Conservation (phyloP, 2,329 filamentous ascomycete genomes). For the Penicillium sp. region DNA sequence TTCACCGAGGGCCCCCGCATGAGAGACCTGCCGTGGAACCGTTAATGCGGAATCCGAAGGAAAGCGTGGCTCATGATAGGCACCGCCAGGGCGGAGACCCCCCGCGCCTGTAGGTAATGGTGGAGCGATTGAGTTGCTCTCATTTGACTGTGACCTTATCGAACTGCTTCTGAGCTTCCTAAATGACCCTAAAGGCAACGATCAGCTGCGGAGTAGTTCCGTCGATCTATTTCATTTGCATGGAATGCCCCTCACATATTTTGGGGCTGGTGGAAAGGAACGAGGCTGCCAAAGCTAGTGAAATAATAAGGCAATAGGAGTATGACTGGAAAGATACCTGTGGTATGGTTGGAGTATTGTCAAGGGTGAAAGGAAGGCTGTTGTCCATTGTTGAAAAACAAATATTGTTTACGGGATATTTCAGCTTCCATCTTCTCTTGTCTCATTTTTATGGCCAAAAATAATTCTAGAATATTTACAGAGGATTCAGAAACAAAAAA, state of each 20-base stretch:
- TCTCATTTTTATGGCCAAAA: no score
- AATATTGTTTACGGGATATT: no score
- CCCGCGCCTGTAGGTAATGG: conserved; percentile 6
- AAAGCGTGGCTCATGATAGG: conserved; percentile 7
- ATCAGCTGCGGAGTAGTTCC: conserved; percentile 17
- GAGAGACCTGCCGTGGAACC: neutral
- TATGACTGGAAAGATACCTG: no score
- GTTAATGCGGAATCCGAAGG: conserved; percentile 10
- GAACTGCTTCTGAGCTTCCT: neutral
- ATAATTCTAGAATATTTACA: neutral
- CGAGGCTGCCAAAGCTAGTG: no score
- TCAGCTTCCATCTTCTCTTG: no score
- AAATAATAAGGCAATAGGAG: no score
- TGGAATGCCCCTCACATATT: neutral
- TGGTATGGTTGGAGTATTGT: no score
- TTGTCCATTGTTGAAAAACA: no score
- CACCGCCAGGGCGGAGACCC: conserved; percentile 7
- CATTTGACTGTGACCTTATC: neutral
- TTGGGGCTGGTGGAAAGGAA: no score
- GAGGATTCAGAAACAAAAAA: conserved; percentile 13
- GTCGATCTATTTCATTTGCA: neutral
- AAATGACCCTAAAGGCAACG: neutral
- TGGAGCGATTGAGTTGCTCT: conserved; percentile 7
- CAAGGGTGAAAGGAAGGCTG: no score
- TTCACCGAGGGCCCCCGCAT: conserved; percentile 7